Evolutionary conservation across 2,329 filamentous ascomycete genomes (phyloP).

Genomic region (Aquanectria penicillioides): DNA sequence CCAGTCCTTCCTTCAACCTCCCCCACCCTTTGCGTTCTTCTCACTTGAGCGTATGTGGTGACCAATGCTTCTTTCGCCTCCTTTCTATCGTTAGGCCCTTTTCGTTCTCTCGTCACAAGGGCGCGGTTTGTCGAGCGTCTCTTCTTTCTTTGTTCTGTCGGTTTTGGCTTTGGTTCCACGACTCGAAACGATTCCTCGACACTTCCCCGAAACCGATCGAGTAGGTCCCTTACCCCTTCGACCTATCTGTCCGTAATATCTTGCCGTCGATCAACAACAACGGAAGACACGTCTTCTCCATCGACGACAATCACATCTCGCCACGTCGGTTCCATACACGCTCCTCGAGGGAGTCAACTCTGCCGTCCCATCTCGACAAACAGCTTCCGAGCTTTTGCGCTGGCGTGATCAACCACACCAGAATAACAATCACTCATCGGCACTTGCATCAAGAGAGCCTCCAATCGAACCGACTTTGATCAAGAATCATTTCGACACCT

Average conservation of each 20-base stretch:
- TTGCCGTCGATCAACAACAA: slow-evolving; percentile 21
- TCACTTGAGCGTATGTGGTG: slow-evolving; percentile 32
- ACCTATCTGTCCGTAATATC: slow-evolving; percentile 1
- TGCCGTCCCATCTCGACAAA: slow-evolving; percentile 13
- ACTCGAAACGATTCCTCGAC: slow-evolving; percentile 27
- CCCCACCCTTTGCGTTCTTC: slow-evolving; percentile 42
- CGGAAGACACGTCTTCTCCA: slow-evolving; percentile 10
- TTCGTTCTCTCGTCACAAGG: slow-evolving; percentile 27
- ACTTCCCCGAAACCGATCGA: slow-evolving; percentile 25
- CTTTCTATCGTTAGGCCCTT: slow-evolving; percentile 31
- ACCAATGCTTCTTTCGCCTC: slow-evolving; percentile 33
- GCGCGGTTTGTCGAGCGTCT: slow-evolving; percentile 25
- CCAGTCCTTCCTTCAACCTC: slow-evolving; percentile 52
- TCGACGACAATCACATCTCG: slow-evolving; percentile 25
- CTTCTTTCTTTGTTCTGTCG: slow-evolving; percentile 32
- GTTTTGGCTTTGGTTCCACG: slow-evolving; percentile 28
- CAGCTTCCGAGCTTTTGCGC: background rate
- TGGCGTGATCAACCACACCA: slow-evolving; percentile 14
- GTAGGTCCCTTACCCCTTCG: slow-evolving; percentile 17
- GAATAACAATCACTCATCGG: slow-evolving; percentile 11
- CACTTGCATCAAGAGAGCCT: slow-evolving; percentile 20
- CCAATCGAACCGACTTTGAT: slow-evolving; percentile 41
- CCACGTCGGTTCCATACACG: background rate
- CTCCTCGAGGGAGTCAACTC: slow-evolving; percentile 15
- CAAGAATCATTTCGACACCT: slow-evolving; percentile 21